Percentiles rank a stretch among this genome's conserved stretches.
phyloP scores from a whole-genome alignment of 768 basidiomycete genomes.

The Panaeolus cyanescens region DNA sequence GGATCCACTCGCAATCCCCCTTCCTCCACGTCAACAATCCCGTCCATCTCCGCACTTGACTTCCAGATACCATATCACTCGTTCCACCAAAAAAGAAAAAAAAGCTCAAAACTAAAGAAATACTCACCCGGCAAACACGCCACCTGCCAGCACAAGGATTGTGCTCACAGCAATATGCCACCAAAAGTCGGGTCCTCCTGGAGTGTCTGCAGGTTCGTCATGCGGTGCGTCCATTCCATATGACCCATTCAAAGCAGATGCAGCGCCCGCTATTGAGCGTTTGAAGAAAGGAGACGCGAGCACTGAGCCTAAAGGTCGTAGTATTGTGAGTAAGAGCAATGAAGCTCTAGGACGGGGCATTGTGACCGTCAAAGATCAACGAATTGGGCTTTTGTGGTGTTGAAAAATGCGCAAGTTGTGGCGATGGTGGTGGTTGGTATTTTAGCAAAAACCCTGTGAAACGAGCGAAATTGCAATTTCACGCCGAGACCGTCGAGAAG shows the following conservation, averaged over 20 bases:
- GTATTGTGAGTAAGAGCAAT: neutral
- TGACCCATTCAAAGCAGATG: neutral
- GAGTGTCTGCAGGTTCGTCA: slow-evolving; percentile 13
- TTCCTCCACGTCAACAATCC: no score
- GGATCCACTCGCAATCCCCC: no score
- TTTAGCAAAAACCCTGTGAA: neutral
- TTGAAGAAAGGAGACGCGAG: neutral
- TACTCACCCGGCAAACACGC: slow-evolving; percentile 88
- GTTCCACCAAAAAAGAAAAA: neutral
- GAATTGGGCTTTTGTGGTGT: neutral
- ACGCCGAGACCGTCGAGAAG: neutral
- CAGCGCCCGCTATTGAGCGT: neutral
- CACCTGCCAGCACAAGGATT: slow-evolving; percentile 77
- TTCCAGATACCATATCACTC: no score
- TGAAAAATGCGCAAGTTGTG: neutral
- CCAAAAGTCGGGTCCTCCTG: slow-evolving; percentile 64
- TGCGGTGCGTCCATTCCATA: neutral
- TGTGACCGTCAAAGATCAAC: neutral
- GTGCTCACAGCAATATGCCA: slow-evolving; percentile 69
- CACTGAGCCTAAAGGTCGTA: neutral
- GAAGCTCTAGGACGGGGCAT: neutral
- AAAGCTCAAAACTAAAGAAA: neutral
- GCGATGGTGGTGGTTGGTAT: neutral
- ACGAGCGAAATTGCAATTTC: neutral
- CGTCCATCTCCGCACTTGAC: no score